A percentile compares a stretch with the other conserved stretches of the same genome.
Conservation (phyloP, 139 green algal species). For the Volvox africanus region DNA sequence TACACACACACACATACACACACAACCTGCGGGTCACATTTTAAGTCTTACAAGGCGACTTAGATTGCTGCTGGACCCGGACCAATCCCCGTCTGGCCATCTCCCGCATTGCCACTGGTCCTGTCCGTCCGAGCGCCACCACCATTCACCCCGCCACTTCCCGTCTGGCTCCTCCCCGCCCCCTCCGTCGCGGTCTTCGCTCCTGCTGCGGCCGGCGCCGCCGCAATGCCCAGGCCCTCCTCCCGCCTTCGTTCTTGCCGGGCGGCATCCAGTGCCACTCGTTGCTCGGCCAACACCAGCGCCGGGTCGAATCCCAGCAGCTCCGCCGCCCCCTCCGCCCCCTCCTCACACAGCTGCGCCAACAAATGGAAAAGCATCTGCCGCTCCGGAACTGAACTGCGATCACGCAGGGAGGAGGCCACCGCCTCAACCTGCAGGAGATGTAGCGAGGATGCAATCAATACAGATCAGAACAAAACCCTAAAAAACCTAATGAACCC, state of each 20-base stretch:
- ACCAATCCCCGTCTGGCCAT: not conserved
- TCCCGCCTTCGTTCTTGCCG: not conserved
- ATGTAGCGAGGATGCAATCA: not conserved
- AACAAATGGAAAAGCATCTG: conserved; percentile 51
- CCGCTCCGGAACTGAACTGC: conserved; percentile 26
- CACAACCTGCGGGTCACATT: no score
- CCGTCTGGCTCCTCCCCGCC: not conserved
- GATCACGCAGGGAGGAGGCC: conserved; percentile 36
- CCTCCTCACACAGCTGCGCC: conserved; percentile 48
- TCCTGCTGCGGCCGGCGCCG: not conserved
- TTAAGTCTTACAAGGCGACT: no score
- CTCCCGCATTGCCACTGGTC: not conserved
- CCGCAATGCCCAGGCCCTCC: no score
- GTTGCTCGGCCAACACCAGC: conserved; percentile 38
- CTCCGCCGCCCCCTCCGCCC: conserved; percentile 33
- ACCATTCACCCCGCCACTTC: not conserved
- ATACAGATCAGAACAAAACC: no score
- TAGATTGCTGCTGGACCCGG: no score
- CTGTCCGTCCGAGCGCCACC: not conserved
- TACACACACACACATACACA: no score
- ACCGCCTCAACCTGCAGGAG: conserved; percentile 32
- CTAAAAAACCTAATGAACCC: no score
- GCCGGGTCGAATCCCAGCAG: conserved; percentile 58
- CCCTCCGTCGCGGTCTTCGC: not conserved
- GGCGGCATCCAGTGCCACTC: not conserved